Evolutionary conservation across 2,329 filamentous ascomycete species (phyloP).

Genomic region (Neofusicoccum parvum): DNA sequence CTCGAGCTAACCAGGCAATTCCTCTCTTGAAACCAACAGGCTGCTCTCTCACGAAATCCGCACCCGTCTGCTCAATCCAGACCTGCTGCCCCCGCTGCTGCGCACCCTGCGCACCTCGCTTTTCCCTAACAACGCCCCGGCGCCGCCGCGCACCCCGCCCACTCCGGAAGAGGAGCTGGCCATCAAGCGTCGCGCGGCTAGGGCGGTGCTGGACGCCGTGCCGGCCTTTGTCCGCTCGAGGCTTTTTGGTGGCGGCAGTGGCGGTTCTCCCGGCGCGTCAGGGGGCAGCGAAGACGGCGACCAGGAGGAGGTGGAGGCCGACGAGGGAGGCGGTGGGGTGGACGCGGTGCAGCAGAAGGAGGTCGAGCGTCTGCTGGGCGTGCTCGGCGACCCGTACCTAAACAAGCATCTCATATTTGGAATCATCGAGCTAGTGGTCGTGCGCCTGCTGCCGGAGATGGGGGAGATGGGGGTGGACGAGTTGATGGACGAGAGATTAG

Average conservation of each 20-base stretch:
- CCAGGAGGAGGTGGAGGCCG: neutral
- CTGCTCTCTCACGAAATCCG: conserved; percentile 50
- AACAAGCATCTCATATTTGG: conserved; percentile 91
- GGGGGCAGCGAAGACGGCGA: neutral
- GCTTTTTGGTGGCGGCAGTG: conserved; percentile 30
- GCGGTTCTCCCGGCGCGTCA: neutral
- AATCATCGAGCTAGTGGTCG: conserved; percentile 78
- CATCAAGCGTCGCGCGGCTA: conserved; percentile 69
- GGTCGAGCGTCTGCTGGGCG: conserved; percentile 63
- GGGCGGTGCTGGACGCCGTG: conserved; percentile 54
- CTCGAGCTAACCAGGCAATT: neutral
- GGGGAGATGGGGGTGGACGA: conserved; percentile 70
- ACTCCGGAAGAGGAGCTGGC: conserved; percentile 61
- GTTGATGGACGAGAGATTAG: conserved; percentile 72
- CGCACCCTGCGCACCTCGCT: conserved; percentile 73
- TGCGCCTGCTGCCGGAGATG: conserved; percentile 82
- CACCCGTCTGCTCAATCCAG: conserved; percentile 45
- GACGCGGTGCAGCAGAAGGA: conserved; percentile 29
- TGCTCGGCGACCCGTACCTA: conserved; percentile 81
- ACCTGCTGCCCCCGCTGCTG: conserved; percentile 53
- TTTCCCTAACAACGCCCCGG: conserved; percentile 82
- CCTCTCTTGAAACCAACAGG: conserved; percentile 33
- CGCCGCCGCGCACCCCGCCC: conserved; percentile 62
- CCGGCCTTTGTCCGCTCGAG: conserved; percentile 45
- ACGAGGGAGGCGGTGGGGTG: conserved; percentile 23